These are phyloP conservation scores for Xylariaceae sp. DNA, from an alignment of 2,329 filamentous ascomycete genomes.

Conservation along the genomic window DNA sequence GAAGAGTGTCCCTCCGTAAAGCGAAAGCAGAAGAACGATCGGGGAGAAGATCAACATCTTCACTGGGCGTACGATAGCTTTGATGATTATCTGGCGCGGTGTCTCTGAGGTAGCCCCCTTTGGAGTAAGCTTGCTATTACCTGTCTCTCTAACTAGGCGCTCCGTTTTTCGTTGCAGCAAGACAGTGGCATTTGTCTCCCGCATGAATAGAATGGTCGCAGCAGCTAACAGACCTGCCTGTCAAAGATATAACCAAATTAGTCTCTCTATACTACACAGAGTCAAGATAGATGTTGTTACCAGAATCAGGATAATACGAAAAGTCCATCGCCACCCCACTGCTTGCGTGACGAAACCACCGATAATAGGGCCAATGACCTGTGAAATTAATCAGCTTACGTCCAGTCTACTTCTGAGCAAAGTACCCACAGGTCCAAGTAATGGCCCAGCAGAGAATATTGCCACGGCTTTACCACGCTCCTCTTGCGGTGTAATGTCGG, in stretches of 20 bases:
- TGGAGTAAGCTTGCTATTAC: conserved; percentile 7
- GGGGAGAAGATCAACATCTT: conserved; percentile 23
- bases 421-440: conserved; percentile 42
- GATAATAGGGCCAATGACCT: conserved; percentile 53
- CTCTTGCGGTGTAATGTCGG: conserved; percentile 40
- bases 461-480: conserved; percentile 44
- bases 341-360: conserved; percentile 42
- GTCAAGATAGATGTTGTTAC: conserved; percentile 33
- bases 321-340: conserved; percentile 56
- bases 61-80: conserved; percentile 17
- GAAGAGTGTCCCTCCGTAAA: conserved; percentile 13
- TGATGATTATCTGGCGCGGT: conserved; percentile 5
- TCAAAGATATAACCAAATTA: background rate
- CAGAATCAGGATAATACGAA: conserved; percentile 45
- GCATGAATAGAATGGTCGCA: conserved; percentile 13
- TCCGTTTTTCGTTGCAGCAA: conserved; percentile 16
- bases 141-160: conserved; percentile 21
- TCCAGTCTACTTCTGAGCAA: conserved; percentile 48
- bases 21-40: conserved; percentile 21
- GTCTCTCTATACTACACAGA: no score
- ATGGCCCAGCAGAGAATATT: conserved; percentile 45
- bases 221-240: background rate
- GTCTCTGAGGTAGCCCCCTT: background rate
- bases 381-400: background rate
- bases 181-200: conserved; percentile 14